Base-by-base conservation (phyloP, 805 yeast species). In the Starmera caribaea region DNA sequence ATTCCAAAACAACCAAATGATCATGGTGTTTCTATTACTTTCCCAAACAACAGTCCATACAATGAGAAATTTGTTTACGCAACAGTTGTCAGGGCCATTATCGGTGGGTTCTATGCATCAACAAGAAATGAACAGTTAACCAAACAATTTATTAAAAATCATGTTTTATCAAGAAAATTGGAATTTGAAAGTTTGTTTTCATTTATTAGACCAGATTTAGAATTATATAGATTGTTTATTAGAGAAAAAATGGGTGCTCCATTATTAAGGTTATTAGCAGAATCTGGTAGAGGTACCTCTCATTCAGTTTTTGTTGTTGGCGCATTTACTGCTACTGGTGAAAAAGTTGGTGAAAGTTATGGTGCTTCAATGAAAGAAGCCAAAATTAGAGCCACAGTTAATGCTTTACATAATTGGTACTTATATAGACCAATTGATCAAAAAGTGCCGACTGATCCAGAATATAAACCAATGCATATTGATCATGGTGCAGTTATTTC, bases 301-400 rank as follows among this genome's bases (percentile, higher is more conserved):
- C 77, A 83, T 36, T 95, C 98, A 17, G 81, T 88, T 31, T 92
- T 76, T 50, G 82, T 90, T 12, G 95, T 90, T 29, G 97, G 96
- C 38, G 92, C 86, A 2, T 92, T 88, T 60, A 71, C 83, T 42
- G 26, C 26, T 9, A 21, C 26, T 21, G 97, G 96, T 30, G 69
- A 70, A 12, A 79, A 86, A 61, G 68, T 92, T 40, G 96, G 97
- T 38, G 97, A 92, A 62, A 96, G 96, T 33, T 87, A 83, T 55
- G 99, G 97, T 30, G 69, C 94, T 7, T 83, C 95, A 26, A 67
- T 92, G 52, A 76, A 74, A 47, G 97, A 92, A 63, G 96, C 97
- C 30, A 85, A 88, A 63, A 82, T 87, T 32, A 77, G 96, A 61
- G 92, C 96, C 30, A 85, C 88, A 39, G 94, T 88, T 29, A 82